Conservation (phyloP, 768 basidiomycete species). For the Tricholoma sp. region DNA sequence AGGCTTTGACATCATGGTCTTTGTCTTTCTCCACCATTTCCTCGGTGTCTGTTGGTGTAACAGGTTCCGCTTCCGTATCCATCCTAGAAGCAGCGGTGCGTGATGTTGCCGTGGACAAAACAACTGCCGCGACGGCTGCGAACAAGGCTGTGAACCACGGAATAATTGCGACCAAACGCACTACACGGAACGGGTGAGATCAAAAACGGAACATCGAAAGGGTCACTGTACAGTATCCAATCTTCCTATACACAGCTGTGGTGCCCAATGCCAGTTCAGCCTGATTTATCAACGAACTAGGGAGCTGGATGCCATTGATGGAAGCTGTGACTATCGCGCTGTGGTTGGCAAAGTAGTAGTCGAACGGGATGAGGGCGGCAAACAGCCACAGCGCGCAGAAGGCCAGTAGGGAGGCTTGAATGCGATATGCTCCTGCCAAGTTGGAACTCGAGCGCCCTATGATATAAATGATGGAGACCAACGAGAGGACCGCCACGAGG, state of each 20-base stretch:
- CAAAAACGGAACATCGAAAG: not conserved
- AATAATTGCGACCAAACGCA: constrained; percentile 42
- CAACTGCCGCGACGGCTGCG: constrained; percentile 28
- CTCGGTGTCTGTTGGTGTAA: not conserved
- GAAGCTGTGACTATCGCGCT: constrained; percentile 40
- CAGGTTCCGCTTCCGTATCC: not conserved
- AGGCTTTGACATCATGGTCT: not conserved
- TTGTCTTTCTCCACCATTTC: not conserved
- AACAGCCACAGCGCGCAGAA: constrained; percentile 45
- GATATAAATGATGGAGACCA: constrained; percentile 18
- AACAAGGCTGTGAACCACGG: constrained; percentile 49
- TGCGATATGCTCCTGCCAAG: constrained; percentile 22
- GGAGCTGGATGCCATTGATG: constrained; percentile 31
- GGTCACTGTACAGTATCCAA: constrained; percentile 39
- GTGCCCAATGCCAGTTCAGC: constrained; percentile 32
- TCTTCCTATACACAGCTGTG: constrained; percentile 37
- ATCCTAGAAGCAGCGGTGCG: not conserved
- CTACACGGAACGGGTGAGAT: constrained; percentile 21
- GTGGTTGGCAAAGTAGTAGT: constrained; percentile 31
- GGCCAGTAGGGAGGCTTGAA: constrained; percentile 33
- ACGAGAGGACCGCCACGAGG: constrained; percentile 26
- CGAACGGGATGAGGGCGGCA: constrained; percentile 15
- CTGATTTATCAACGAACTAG: constrained; percentile 28
- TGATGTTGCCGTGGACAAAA: constrained; percentile 28
- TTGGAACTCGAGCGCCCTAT: constrained; percentile 12